Percentiles rank a stretch among this genome's conserved stretches.
These are phyloP conservation scores for Verbascum thapsus DNA, from an alignment of 257 asterid genomes.

Conservation along the genomic window DNA sequence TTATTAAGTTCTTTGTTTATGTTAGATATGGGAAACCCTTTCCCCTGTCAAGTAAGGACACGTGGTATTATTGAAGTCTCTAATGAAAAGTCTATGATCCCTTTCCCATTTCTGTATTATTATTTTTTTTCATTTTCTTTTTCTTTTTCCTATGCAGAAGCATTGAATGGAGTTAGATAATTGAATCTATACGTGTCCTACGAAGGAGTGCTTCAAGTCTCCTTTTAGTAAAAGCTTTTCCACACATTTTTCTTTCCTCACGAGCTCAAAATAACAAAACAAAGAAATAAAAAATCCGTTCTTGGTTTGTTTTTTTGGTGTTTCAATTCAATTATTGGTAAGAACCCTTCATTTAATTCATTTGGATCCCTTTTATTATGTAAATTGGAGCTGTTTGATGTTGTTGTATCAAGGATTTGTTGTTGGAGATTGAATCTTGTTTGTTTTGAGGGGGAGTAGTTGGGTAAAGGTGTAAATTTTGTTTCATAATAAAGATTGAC, in stretches of 20 bases:
- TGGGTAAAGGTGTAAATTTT: constrained; percentile 34
- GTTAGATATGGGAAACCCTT: constrained; percentile 26
- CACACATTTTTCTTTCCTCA: constrained; percentile 33
- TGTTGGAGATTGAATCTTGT: constrained; percentile 47
- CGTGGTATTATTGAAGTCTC: constrained; percentile 53
- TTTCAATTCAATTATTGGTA: constrained; percentile 40
- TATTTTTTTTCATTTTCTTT: constrained; percentile 27
- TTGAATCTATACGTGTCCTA: constrained; percentile 82
- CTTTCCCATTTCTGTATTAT: constrained; percentile 5
- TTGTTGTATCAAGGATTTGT: constrained; percentile 29
- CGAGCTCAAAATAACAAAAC: constrained; percentile 15
- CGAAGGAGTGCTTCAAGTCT: constrained; percentile 29
- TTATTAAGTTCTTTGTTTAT: too few relatives aligned
- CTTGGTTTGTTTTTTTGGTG: constrained; percentile 30
- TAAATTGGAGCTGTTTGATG: constrained; percentile 21
- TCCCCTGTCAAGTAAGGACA: constrained; percentile 51
- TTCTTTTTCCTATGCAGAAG: constrained; percentile 17
- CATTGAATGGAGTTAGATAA: constrained; percentile 85
- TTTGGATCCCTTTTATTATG: constrained; percentile 23
- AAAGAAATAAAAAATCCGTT: constrained; percentile 22
- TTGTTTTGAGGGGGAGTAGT: constrained; percentile 38
- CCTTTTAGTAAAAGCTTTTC: constrained; percentile 43
- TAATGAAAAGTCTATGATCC: constrained; percentile 49
- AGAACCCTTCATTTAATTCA: constrained; percentile 34
- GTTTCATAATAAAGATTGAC: constrained; percentile 42